Base-by-base conservation (phyloP, 2,329 filamentous ascomycete species). In the Capronia americana region DNA sequence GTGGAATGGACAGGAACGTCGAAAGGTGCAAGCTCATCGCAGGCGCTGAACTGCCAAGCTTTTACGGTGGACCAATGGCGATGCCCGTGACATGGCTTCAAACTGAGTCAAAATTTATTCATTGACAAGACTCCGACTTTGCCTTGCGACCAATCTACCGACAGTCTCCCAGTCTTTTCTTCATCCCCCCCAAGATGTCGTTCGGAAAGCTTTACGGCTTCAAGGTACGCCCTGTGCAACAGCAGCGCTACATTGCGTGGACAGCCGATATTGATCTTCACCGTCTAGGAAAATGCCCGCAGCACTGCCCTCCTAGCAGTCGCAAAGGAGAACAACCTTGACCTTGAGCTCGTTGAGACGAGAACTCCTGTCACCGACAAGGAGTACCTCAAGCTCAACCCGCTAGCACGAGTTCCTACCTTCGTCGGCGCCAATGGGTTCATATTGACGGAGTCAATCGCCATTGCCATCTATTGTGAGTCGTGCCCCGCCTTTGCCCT, bases 151-250 rank as follows among this genome's bases (percentile, higher is more conserved):
- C 28, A 23, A 26, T 46, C 53, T 20, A 51, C 50, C 59, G 41
- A 34, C 41, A 55, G 20, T 32, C 24, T 41, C 51, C 46, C 20
- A n/a, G 12, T 41, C 54, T 30, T 17, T 38, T 30, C 51, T 17
- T n/a, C 61, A 44, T 48, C 64, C 54, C 65, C 60, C 20, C 76
- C 85, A 92, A 87, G 81, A 96, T 96, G 91, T 87, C 92, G 80
- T 98, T 99, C 88, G 95, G 95, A 85, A 99, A 96, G 87, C 88
- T 99, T 79, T 98, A 95, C 88, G 91, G 90, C 80, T 88, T 87
- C 82, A 80, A 87, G 84, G 94, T 96, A 89, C 75, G 84, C 77
- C 72, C 30, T 14, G 51, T 51, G 64, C 73, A 73, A 69, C 72
- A 64, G 70, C 72, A 63, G 67, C 48, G 68, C 68, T 70, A 69